Percentiles rank a stretch among this genome's conserved stretches.
Conservation (phyloP, 768 basidiomycete genomes). For the Rhodotorula diobovata region DNA sequence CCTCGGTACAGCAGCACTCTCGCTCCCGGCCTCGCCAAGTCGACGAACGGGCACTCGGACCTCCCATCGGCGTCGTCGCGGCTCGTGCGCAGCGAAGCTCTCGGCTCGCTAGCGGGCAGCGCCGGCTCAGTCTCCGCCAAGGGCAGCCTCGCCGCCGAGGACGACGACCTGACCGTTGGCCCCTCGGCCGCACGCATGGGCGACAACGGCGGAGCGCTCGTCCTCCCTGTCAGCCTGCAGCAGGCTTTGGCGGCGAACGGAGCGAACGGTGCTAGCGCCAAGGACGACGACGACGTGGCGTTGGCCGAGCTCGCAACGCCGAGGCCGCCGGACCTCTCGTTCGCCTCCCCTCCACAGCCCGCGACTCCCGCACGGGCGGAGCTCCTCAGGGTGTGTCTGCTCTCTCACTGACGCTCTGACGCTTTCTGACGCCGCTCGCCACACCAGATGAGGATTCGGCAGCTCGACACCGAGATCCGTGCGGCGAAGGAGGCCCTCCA, state of each 20-base stretch:
- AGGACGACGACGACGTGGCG: neutral
- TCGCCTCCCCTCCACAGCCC: neutral
- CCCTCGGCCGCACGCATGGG: neutral
- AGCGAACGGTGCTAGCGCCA: neutral
- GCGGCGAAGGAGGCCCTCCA: conserved; percentile 60
- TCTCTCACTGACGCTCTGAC: neutral
- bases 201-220: neutral
- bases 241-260: conserved; percentile 1
- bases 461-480: conserved; percentile 61
- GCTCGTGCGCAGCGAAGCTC: neutral
- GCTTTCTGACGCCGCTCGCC: conserved; percentile 40
- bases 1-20: neutral
- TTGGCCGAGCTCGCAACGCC: neutral
- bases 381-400: conserved; percentile 40
- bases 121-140: neutral
- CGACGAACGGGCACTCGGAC: neutral
- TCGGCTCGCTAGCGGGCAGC: neutral
- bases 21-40: neutral
- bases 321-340: neutral
- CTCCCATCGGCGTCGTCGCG: neutral
- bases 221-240: neutral
- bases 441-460: conserved; percentile 59
- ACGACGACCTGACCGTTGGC: neutral
- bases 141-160: neutral
- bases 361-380: conserved; percentile 35